Conservation (phyloP, 192 early-diverging fungal species). For the Coemansia sp. region DNA sequence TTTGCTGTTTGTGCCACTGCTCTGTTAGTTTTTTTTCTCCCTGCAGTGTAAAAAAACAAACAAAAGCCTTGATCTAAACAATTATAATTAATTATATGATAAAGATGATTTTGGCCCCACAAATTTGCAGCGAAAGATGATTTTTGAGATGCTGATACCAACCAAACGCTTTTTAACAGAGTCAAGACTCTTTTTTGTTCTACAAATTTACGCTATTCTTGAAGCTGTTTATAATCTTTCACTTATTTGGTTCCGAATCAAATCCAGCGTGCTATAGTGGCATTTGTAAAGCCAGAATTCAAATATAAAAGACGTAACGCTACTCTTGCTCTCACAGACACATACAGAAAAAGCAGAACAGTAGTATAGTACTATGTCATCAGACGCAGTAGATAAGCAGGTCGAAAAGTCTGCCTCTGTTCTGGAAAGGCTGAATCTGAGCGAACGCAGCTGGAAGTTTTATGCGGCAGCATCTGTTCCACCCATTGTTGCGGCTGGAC, state of each 20-base stretch:
- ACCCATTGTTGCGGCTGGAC: slow-evolving; percentile 61
- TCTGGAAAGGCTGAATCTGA: slow-evolving; percentile 50
- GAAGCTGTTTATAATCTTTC: not conserved
- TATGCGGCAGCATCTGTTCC: slow-evolving; percentile 66
- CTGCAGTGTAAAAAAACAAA: not conserved
- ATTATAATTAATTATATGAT: no score
- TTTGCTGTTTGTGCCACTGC: not conserved
- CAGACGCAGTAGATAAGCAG: slow-evolving; percentile 22
- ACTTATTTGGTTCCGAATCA: not conserved
- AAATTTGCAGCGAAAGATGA: not conserved
- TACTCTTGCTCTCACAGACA: not conserved
- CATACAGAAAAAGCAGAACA: not conserved
- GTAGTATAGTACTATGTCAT: not conserved
- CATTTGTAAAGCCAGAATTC: not conserved
- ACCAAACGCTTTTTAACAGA: no score
- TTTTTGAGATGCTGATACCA: not conserved
- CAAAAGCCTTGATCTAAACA: not conserved
- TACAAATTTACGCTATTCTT: not conserved
- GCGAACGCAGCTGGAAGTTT: slow-evolving; percentile 66
- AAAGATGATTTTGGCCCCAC: no score
- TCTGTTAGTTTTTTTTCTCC: not conserved
- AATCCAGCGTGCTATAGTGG: not conserved
- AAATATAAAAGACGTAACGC: not conserved
- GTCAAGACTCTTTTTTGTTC: not conserved
- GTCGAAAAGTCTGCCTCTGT: slow-evolving; percentile 39